Evolutionary conservation across 1,284 basidiomycete species (phyloP), one percentile per base, ranked within the genome.

Genomic region (Heterobasidion occidentale): DNA sequence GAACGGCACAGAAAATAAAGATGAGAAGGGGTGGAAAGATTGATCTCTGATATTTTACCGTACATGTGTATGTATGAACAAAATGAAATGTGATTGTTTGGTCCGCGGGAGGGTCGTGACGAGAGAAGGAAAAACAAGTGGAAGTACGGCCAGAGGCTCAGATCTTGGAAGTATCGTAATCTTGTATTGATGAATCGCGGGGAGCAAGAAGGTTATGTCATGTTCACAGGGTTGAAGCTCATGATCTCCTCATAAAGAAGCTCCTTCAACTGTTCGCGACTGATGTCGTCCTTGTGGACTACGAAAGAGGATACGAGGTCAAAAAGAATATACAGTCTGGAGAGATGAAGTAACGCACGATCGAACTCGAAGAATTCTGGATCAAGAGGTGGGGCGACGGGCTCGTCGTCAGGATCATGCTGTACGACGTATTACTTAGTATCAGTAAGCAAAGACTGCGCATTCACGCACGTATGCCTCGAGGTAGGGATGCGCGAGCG

Each of bases 291-390:
- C 76, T 96, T 95, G 76, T 92, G 88, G 58, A 93, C 88, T 91
- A 67, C 54, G 36, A 38, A 12, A 33, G 46, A 36, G 46, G 6
- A 48, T 33, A 17, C 9, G 9, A 12, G 1, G 42, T 9, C 47
- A 34, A 54, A 7, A 48, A 56, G 6, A 42, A 17, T 17, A 9
- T 35, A 34, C n/a, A 47, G 9, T 42, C 12, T 20, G 33, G 17
- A 33, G 15, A 15, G n/a, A 14, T 36, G 52, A 19, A 6, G 38
- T 46, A 8, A 70, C 74, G 57, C 56, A 80, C 80, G 70, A 64
- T 97, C 94, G 69, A 97, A 97, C 65, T 94, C 92, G 71, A 98
- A 97, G 77, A 97, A 97, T 62, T 88, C 84, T 2, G 91, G 86
- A 60, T 92, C 88, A 51, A 98, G 83, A 34, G 94, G 93, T 12